Conservation (phyloP, 1,139 yeast species). For the Zygosaccharomyces pseudobailii region DNA sequence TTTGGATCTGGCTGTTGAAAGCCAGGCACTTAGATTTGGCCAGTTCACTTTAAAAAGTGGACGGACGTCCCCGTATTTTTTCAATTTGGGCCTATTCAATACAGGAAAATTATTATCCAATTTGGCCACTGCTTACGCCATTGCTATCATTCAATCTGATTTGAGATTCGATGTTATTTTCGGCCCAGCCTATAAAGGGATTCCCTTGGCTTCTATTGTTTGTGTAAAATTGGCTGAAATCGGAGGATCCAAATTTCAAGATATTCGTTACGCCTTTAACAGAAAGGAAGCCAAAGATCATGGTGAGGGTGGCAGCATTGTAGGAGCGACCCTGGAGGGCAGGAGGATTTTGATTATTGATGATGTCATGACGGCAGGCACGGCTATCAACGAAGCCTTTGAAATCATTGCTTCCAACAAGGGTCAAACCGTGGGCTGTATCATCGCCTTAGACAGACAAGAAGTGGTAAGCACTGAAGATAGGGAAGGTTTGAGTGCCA, state of each 20-base stretch:
- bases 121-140: constrained; percentile 84
- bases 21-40: constrained; percentile 82
- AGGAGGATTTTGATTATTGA: constrained; percentile 81
- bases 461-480: constrained; percentile 66
- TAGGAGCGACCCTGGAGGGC: constrained; percentile 70
- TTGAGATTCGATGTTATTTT: constrained; percentile 84
- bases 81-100: constrained; percentile 86
- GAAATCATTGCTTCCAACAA: constrained; percentile 64
- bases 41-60: constrained; percentile 87
- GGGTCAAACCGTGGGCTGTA: constrained; percentile 76
- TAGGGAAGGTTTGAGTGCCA: constrained; percentile 54
- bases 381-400: constrained; percentile 94
- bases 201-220: constrained; percentile 90
- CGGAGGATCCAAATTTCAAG: constrained; percentile 67
- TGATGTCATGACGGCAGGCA: constrained; percentile 98
- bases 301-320: constrained; percentile 96
- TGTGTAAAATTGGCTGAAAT: constrained; percentile 88
- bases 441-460: constrained; percentile 92
- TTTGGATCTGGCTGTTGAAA: constrained; percentile 73
- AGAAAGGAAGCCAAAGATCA: constrained; percentile 95
- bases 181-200: constrained; percentile 98
- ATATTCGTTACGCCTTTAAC: constrained; percentile 69
- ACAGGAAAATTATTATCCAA: constrained; percentile 73
- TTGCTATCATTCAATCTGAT: constrained; percentile 74
- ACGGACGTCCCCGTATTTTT: constrained; percentile 91